A percentile compares a stretch with the other conserved stretches of the same genome.
These are phyloP conservation scores for Phoma sp. DNA, from an alignment of 2,329 filamentous ascomycete genomes.

Conservation along the genomic window DNA sequence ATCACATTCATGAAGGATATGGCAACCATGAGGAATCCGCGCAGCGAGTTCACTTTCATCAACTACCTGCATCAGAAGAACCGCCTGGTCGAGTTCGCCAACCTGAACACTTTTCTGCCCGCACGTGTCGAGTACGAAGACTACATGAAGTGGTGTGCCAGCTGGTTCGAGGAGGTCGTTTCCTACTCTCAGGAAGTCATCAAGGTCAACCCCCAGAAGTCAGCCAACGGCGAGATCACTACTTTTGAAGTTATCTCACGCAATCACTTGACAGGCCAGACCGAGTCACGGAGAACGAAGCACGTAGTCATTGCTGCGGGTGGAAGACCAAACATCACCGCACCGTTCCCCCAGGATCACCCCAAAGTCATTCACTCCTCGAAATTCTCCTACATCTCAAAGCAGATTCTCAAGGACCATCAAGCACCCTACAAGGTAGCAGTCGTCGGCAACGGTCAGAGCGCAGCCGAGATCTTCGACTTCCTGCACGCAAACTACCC, in stretches of 20 bases:
- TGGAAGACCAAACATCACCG: constrained; percentile 74
- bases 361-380: constrained; percentile 87
- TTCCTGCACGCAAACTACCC: constrained; percentile 85
- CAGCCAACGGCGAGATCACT: constrained; percentile 61
- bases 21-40: constrained; percentile 85
- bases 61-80: constrained; percentile 88
- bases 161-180: constrained; percentile 76
- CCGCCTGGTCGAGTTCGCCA: constrained; percentile 89
- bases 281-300: constrained; percentile 63
- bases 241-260: constrained; percentile 73
- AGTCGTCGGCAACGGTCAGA: constrained; percentile 89
- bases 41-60: constrained; percentile 91
- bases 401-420: constrained; percentile 64
- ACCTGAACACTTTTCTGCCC: constrained; percentile 87
- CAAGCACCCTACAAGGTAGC: constrained; percentile 74
- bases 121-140: constrained; percentile 90
- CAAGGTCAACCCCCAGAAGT: constrained; percentile 69
- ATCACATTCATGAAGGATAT: constrained; percentile 98
- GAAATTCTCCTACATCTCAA: constrained; percentile 74
- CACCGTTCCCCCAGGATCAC: constrained; percentile 71
- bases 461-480: constrained; percentile 93
- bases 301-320: constrained; percentile 76
- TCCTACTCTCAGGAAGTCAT: constrained; percentile 81
- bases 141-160: constrained; percentile 92
- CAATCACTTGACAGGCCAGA: constrained; percentile 64